phyloP scores from a whole-genome alignment of 2,329 filamentous ascomycete species.

The Pseudocercospora vitis region DNA sequence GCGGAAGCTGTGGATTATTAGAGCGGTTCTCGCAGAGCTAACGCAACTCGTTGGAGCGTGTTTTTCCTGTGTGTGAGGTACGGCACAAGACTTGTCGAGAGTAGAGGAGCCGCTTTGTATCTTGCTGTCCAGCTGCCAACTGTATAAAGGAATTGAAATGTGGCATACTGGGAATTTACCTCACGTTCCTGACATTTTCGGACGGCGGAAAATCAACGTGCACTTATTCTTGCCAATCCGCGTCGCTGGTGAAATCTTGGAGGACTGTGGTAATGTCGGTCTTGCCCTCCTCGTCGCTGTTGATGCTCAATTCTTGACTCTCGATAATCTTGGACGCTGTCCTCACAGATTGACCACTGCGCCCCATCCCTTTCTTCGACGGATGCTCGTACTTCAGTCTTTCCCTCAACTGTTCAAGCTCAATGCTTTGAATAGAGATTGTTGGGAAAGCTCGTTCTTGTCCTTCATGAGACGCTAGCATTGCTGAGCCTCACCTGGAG shows the following conservation, averaged over 20 bases:
- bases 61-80: constrained; percentile 26
- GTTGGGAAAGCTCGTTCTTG: neutral
- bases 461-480: neutral
- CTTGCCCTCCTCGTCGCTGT: no score
- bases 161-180: neutral
- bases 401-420: no score
- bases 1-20: constrained; percentile 24
- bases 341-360: no score
- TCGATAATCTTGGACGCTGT: no score
- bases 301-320: no score
- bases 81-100: constrained; percentile 14
- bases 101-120: constrained; percentile 20
- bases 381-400: no score
- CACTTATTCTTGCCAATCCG: no score
- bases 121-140: constrained; percentile 10
- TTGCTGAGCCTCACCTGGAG: neutral
- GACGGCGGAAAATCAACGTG: no score
- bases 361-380: no score
- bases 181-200: neutral
- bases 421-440: neutral
- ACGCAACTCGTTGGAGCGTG: constrained; percentile 17
- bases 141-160: constrained; percentile 8
- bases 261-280: no score
- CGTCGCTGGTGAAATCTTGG: no score
- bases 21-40: constrained; percentile 19